Percentiles rank a stretch among this genome's conserved stretches.
Conservation (phyloP, 2,329 filamentous ascomycete genomes). For the Cladobotryum protrusum region DNA sequence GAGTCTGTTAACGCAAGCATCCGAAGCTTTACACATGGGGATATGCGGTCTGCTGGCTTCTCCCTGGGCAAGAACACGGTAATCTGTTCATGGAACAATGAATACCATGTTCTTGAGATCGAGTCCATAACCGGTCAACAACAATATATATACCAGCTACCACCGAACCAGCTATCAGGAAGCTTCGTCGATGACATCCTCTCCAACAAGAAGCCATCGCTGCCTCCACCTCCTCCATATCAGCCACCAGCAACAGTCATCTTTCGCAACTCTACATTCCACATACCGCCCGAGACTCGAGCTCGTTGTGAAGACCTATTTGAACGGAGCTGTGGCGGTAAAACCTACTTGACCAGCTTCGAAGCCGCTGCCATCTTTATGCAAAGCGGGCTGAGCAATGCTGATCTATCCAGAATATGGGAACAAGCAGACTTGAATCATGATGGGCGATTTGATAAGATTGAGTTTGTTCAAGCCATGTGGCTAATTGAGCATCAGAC, state of each 20-base stretch:
- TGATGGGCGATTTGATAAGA: constrained; percentile 17
- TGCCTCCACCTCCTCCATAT: background rate
- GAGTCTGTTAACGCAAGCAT: background rate
- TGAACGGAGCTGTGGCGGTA: constrained; percentile 3
- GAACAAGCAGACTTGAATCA: constrained; percentile 17
- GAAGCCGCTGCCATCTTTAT: constrained; percentile 17
- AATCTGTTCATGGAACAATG: constrained; percentile 9
- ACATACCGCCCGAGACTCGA: background rate
- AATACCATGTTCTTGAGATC: constrained; percentile 10
- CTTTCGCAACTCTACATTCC: background rate
- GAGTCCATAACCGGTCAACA: background rate
- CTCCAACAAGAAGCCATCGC: background rate
- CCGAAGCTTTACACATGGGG: constrained; percentile 2
- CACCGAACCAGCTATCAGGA: background rate
- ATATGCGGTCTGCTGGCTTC: constrained; percentile 2
- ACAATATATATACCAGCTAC: constrained; percentile 8
- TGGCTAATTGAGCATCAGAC: constrained; percentile 15
- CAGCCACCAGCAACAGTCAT: background rate
- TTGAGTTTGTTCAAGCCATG: constrained; percentile 20
- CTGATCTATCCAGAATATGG: constrained; percentile 18
- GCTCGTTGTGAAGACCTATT: constrained; percentile 10
- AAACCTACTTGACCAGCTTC: constrained; percentile 15
- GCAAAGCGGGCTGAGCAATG: constrained; percentile 13
- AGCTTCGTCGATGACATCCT: constrained; percentile 1
- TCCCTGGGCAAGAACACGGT: constrained; percentile 10